phyloP scores from a whole-genome alignment of 768 basidiomycete genomes.

The Russula vinacea region DNA sequence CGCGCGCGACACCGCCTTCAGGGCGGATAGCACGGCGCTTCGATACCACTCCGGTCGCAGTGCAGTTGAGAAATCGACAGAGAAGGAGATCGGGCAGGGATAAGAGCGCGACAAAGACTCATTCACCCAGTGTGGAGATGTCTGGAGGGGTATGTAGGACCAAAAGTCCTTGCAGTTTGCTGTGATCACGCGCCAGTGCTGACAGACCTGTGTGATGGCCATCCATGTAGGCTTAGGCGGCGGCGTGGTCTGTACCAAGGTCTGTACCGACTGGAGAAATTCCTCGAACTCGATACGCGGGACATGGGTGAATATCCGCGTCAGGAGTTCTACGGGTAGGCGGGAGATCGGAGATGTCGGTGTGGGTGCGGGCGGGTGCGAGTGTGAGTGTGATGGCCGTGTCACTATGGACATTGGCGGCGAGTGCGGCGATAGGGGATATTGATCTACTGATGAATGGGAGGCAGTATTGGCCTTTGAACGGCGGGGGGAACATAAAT shows the following conservation, averaged over 20 bases:
- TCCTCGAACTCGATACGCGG: constrained; percentile 21
- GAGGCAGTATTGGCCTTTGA: neutral
- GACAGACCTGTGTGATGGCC: constrained; percentile 12
- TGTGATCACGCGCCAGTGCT: constrained; percentile 1
- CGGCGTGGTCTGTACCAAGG: too few species aligned
- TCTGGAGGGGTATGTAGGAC: constrained; percentile 12
- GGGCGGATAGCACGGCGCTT: neutral
- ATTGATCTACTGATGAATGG: neutral
- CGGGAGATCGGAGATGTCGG: constrained; percentile 2
- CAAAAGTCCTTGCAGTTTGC: constrained; percentile 14
- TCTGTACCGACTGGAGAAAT: neutral
- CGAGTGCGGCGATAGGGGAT: neutral
- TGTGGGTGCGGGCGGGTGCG: neutral
- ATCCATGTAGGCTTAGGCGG: constrained; percentile 2
- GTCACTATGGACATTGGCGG: neutral
- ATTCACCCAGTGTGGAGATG: constrained; percentile 12
- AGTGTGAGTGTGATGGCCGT: neutral
- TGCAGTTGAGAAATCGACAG: neutral
- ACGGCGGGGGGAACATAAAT: neutral
- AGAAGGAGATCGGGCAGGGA: constrained; percentile 10
- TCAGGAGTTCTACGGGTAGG: constrained; percentile 19
- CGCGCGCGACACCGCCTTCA: constrained; percentile 9
- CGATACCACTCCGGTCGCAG: constrained; percentile 5
- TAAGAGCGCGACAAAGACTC: constrained; percentile 6
- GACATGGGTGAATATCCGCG: constrained; percentile 14